Conservation (phyloP, 371 early-diverging fungal genomes). For the Mucor sp. region DNA sequence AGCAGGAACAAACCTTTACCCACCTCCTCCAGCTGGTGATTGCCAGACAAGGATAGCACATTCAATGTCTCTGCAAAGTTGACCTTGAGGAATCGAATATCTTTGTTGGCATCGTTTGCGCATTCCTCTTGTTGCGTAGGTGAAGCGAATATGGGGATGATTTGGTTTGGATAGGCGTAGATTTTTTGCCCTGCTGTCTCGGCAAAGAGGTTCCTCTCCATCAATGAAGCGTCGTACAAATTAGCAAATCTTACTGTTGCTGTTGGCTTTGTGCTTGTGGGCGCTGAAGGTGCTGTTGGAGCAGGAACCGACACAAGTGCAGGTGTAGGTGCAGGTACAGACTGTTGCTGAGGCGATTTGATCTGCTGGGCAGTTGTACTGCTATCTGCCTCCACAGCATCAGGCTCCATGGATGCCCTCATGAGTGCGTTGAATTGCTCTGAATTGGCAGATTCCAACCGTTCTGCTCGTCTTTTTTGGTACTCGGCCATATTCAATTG, state of each 20-base stretch:
- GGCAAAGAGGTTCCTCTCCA: neutral
- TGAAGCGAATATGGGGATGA: slow-evolving; percentile 17
- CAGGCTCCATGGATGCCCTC: neutral
- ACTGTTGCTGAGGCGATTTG: too few relatives aligned
- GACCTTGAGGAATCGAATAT: neutral
- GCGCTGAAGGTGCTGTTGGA: too few relatives aligned
- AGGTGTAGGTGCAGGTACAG: too few relatives aligned
- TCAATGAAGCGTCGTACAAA: neutral
- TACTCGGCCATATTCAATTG: neutral
- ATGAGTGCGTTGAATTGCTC: neutral
- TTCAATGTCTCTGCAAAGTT: slow-evolving; percentile 4
- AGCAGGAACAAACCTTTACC: slow-evolving; percentile 14
- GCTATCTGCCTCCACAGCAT: too few relatives aligned
- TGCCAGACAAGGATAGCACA: slow-evolving; percentile 1
- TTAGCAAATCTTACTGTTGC: neutral
- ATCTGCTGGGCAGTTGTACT: too few relatives aligned
- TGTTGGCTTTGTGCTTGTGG: neutral
- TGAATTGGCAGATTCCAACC: neutral
- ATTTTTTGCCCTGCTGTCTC: neutral
- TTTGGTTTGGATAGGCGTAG: neutral
- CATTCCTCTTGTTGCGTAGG: neutral
- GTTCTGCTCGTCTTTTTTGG: neutral
- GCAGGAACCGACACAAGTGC: too few relatives aligned
- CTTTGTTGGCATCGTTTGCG: neutral
- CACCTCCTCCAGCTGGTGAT: neutral